Percentiles rank a stretch among this genome's conserved stretches.
These are phyloP conservation scores for Acacia confusa DNA, from an alignment of 306 rosid genomes.

Conservation along the genomic window DNA sequence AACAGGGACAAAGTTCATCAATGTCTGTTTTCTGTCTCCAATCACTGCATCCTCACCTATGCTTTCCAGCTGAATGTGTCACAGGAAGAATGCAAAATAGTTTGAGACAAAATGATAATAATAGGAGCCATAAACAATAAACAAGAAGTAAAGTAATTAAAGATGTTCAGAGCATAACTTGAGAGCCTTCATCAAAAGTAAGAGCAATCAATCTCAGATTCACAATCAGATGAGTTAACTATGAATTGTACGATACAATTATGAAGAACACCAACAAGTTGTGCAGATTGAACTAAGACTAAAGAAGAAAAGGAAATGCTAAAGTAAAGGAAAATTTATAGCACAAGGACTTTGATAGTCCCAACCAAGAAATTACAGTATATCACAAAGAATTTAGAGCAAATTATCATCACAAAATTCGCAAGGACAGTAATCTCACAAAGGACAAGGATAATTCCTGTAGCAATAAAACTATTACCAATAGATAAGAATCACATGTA, in stretches of 20 bases:
- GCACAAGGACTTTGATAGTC: neutral
- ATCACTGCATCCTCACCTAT: conserved; percentile 71
- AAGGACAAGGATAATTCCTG: neutral
- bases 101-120: neutral
- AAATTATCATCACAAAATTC: neutral
- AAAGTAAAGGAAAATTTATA: neutral
- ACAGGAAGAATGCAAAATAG: neutral
- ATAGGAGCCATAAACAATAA: conserved; percentile 6
- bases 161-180: conserved; percentile 20
- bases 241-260: neutral
- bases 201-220: conserved; percentile 10
- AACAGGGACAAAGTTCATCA: conserved; percentile 49
- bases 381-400: neutral
- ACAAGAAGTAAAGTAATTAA: neutral
- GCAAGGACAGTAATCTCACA: neutral
- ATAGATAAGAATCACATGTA: neutral
- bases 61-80: conserved; percentile 71
- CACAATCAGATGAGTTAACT: neutral
- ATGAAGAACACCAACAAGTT: neutral
- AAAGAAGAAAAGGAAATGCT: neutral
- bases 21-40: conserved; percentile 54
- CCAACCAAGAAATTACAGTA: neutral
- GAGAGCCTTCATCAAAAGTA: conserved; percentile 1
- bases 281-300: neutral
- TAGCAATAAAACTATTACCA: conserved; percentile 7